Evolutionary conservation across 768 basidiomycete species (phyloP), one percentile per base, ranked within the genome.

Genomic region (Tulasnella sp.): DNA sequence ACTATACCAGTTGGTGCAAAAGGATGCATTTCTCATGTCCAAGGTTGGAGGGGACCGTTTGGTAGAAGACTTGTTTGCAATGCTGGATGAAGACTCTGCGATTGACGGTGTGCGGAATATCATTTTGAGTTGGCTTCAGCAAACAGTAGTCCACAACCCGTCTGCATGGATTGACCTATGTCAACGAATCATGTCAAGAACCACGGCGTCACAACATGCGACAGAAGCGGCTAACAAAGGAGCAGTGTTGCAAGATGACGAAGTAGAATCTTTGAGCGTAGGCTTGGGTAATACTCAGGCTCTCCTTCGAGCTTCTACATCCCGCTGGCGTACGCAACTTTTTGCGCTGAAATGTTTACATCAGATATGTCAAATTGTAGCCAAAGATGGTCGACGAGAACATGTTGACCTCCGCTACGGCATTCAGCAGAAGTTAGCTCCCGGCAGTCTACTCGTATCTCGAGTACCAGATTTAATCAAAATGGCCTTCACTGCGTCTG

Each of bases 141-240:
- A 99, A 68, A 98, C 96, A 0, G 93, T 90, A 1, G 76, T 87
- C 17, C 80, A 87, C 57, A 88, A 92, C 60, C 94, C 96, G 0
- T 91, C 86, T 0, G 96, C 93, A 0, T 99, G 96, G 96, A 96
- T 99, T 56, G 92, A 93, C 65, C 75, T 98, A 1, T 98, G 94
- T 64, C 94, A 97, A 68, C 75, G 91, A 23, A 98, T 99, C 66
- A 97, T 99, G 91, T 83, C 88, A 5, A 77, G 88, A 8, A 93
- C 91, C 9, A 91, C 89, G 4, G 88, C 86, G 1, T 82, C 84
- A 2, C 87, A 86, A 64, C 83, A 81, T 64, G 79, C 78, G 12
- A 75, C 77, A 1, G 81, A 86, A 59, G 80, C 81, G 3, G 76
- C 81, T 0, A 57, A 68, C 9, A 79, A 76, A 64, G 71, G 32